phyloP scores from a whole-genome alignment of 441 rosid species.

The Hura crepitans region DNA sequence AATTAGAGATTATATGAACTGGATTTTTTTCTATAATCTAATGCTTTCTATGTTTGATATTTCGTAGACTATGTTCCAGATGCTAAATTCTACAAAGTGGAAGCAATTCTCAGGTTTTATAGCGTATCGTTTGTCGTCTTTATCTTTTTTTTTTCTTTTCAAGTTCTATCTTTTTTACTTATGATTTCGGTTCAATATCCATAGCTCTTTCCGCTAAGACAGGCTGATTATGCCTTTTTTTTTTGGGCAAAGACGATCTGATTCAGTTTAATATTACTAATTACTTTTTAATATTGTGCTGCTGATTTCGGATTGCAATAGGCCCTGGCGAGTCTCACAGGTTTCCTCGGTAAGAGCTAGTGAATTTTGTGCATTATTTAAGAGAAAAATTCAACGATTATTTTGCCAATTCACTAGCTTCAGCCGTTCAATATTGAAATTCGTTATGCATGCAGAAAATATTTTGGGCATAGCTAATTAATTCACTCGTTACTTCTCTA shows the following conservation, averaged over 20 bases:
- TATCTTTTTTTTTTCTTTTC: neutral
- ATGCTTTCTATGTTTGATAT: constrained; percentile 12
- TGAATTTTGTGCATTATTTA: constrained; percentile 4
- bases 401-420: neutral
- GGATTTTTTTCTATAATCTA: neutral
- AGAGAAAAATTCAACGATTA: neutral
- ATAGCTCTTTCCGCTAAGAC: neutral
- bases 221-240: no score
- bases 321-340: constrained; percentile 84
- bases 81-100: constrained; percentile 80
- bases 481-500: neutral
- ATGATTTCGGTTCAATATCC: no score
- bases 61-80: constrained; percentile 58
- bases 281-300: constrained; percentile 17
- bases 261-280: constrained; percentile 7
- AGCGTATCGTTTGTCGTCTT: neutral
- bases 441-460: neutral
- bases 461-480: neutral
- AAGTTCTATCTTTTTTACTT: neutral
- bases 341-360: constrained; percentile 79
- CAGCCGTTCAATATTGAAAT: neutral
- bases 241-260: neutral
- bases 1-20: neutral
- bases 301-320: constrained; percentile 33
- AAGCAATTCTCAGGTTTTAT: constrained; percentile 76